phyloP scores from a whole-genome alignment of 2,329 filamentous ascomycete genomes.

The Monosporascus sp. region DNA sequence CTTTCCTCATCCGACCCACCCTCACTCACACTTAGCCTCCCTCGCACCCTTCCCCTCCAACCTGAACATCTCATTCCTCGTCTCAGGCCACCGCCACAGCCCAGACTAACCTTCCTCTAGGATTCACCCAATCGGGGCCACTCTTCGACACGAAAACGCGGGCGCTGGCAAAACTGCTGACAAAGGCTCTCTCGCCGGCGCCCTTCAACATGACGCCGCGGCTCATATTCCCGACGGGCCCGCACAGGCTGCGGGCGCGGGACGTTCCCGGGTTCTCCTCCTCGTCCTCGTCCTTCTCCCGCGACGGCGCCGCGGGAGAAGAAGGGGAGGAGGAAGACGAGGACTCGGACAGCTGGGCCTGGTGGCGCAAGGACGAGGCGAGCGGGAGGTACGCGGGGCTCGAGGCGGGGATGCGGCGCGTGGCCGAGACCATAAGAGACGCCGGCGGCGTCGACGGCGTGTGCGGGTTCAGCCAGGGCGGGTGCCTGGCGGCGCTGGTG shows the following conservation, averaged over 20 bases:
- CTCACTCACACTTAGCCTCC: not conserved
- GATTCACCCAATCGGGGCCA: conserved; percentile 85
- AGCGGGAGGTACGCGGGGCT: conserved; percentile 62
- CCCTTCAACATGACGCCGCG: conserved; percentile 48
- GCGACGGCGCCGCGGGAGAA: conserved; percentile 29
- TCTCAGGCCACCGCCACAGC: not conserved
- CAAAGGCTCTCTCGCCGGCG: conserved; percentile 60
- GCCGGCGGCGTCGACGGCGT: conserved; percentile 71
- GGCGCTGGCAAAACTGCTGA: conserved; percentile 73
- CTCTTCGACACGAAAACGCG: conserved; percentile 86
- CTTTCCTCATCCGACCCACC: not conserved
- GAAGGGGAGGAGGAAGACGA: conserved; percentile 37
- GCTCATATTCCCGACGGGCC: conserved; percentile 65
- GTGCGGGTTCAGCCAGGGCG: conserved; percentile 79
- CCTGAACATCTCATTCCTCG: conserved; percentile 2
- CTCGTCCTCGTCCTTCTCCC: conserved; percentile 24
- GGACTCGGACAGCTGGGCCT: conserved; percentile 67
- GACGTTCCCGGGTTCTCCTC: conserved; percentile 65
- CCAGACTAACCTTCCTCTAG: conserved; percentile 29
- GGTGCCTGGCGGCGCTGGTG: conserved; percentile 64
- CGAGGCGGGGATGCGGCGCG: conserved; percentile 56
- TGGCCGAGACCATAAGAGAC: conserved; percentile 57
- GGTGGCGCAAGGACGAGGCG: conserved; percentile 70
- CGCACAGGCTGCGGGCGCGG: conserved; percentile 53
- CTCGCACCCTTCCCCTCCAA: not conserved